These are phyloP conservation scores for Halophytophthora batemanensis DNA, from an alignment of 352 stramenopile species.

Conservation along the genomic window DNA sequence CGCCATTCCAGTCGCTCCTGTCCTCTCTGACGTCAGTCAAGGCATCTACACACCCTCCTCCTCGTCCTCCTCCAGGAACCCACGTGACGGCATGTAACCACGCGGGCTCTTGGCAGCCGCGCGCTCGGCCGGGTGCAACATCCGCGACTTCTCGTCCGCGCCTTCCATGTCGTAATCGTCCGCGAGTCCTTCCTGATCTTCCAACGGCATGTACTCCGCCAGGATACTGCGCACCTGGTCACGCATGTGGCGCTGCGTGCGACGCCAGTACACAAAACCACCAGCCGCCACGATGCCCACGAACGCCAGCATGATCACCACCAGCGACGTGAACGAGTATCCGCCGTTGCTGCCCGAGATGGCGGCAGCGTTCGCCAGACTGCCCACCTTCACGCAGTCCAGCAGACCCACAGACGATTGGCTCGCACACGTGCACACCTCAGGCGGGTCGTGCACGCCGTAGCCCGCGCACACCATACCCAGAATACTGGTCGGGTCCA, in stretches of 20 bases:
- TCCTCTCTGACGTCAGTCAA: conserved; percentile 1
- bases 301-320: conserved; percentile 84
- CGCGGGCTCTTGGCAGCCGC: conserved; percentile 80
- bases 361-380: conserved; percentile 58
- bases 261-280: conserved; percentile 90
- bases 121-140: conserved; percentile 64
- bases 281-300: conserved; percentile 65
- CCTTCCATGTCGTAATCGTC: conserved; percentile 59
- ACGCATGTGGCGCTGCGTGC: conserved; percentile 92
- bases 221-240: conserved; percentile 95
- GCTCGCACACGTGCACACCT: conserved; percentile 72
- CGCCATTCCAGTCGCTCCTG: background rate
- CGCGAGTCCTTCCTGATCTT: conserved; percentile 77
- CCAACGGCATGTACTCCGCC: conserved; percentile 96
- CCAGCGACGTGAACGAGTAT: conserved; percentile 81
- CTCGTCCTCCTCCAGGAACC: conserved; percentile 82
- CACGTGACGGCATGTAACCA: conserved; percentile 81
- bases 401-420: conserved; percentile 58
- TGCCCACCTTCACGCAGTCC: conserved; percentile 71
- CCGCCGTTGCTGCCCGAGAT: conserved; percentile 37
- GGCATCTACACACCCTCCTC: conserved; percentile 62
- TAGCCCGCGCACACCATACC: conserved; percentile 87
- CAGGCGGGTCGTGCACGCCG: conserved; percentile 71
- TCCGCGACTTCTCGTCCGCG: conserved; percentile 30
- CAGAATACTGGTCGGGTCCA: conserved; percentile 86